Percentiles rank a stretch among this genome's conserved stretches.
phyloP scores from a whole-genome alignment of 108 stramenopile genomes.

The Mayamaea pseudoterrestris region DNA sequence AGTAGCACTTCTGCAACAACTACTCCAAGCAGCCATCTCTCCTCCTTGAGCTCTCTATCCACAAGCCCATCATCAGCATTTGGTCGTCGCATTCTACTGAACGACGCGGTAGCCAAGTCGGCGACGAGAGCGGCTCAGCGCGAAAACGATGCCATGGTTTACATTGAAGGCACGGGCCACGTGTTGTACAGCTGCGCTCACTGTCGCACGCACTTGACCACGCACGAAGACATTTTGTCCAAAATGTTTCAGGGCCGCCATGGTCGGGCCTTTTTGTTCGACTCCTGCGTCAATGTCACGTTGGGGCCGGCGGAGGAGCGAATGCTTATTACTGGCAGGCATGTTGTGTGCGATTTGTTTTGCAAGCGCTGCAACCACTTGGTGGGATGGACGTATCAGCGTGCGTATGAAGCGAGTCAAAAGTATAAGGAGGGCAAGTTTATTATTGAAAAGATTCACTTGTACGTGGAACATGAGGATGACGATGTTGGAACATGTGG shows the following conservation, averaged over 20 bases:
- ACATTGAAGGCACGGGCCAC: slow-evolving; percentile 80
- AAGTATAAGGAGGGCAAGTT: slow-evolving; percentile 94
- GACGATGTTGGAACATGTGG: slow-evolving; percentile 36
- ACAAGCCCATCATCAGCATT: no score
- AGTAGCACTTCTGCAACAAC: no score
- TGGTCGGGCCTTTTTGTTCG: slow-evolving; percentile 86
- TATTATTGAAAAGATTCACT: slow-evolving; percentile 84
- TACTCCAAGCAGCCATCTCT: no score
- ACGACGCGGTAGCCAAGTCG: neutral
- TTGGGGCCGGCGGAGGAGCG: slow-evolving; percentile 73
- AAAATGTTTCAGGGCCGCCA: slow-evolving; percentile 92
- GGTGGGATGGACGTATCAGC: slow-evolving; percentile 93
- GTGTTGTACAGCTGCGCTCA: slow-evolving; percentile 80
- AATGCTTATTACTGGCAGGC: slow-evolving; percentile 85
- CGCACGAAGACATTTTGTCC: slow-evolving; percentile 87
- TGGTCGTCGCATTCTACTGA: no score
- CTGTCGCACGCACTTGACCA: slow-evolving; percentile 85
- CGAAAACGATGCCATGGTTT: slow-evolving; percentile 78
- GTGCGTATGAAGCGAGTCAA: slow-evolving; percentile 75
- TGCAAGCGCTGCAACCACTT: slow-evolving; percentile 80
- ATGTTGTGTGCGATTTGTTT: slow-evolving; percentile 84
- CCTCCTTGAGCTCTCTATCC: no score
- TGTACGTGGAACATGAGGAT: slow-evolving; percentile 66
- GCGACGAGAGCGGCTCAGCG: slow-evolving; percentile 19
- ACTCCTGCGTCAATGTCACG: slow-evolving; percentile 77